phyloP scores from a whole-genome alignment of 2,329 filamentous ascomycete species.

The Neofusicoccum laricinum region DNA sequence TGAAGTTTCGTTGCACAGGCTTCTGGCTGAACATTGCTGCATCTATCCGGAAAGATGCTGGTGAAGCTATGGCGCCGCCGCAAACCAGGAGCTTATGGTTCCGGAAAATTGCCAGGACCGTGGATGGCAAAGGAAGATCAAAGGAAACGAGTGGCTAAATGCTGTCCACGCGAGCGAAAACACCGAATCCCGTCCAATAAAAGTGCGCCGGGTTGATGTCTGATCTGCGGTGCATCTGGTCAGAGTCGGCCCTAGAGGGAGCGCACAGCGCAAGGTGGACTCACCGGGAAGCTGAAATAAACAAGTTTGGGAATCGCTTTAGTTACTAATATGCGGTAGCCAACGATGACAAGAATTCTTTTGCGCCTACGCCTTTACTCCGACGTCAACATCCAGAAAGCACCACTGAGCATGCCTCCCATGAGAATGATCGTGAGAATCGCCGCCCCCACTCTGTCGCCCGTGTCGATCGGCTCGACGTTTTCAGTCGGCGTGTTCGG shows the following conservation, averaged over 20 bases:
- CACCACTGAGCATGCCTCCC: background rate
- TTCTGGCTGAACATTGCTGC: too few relatives aligned
- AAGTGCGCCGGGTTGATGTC: too few relatives aligned
- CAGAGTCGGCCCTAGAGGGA: background rate
- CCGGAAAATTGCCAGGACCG: too few relatives aligned
- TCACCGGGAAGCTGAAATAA: background rate
- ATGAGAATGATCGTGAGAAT: conserved; percentile 19
- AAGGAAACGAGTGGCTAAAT: too few relatives aligned
- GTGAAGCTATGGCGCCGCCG: too few relatives aligned
- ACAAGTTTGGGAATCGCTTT: background rate
- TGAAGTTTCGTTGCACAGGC: too few relatives aligned
- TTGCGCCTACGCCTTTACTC: background rate
- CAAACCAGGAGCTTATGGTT: too few relatives aligned
- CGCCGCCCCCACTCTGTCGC: conserved; percentile 41
- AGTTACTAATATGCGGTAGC: background rate
- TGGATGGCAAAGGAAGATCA: too few relatives aligned
- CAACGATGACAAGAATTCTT: background rate
- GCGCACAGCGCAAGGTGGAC: background rate
- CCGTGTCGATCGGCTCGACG: conserved; percentile 30
- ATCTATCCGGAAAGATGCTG: too few relatives aligned
- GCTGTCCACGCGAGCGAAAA: too few relatives aligned
- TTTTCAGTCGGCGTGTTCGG: conserved; percentile 17
- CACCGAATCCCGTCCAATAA: too few relatives aligned
- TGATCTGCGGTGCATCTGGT: background rate
- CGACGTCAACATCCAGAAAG: conserved; percentile 22